Percentiles rank a stretch among this genome's conserved stretches.
Conservation (phyloP, 1,284 basidiomycete genomes). For the Heterobasidion annosum region DNA sequence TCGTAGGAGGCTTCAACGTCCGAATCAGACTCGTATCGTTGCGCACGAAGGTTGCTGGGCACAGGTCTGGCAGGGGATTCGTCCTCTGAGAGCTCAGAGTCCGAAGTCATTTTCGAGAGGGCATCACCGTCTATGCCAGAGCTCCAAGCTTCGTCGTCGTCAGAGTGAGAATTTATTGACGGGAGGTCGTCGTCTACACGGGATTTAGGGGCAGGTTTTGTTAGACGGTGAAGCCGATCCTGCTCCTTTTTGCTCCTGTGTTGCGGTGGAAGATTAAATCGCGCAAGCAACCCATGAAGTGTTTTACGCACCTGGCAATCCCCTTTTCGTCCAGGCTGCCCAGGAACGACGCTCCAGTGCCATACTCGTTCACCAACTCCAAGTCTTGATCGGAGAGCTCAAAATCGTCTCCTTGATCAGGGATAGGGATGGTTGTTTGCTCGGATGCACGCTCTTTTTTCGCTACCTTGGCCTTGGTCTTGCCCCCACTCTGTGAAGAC, state of each 20-base stretch:
- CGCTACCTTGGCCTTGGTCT: conserved; percentile 20
- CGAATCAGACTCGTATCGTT: conserved; percentile 28
- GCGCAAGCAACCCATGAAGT: neutral
- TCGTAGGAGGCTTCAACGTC: conserved; percentile 73
- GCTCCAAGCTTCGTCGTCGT: conserved; percentile 50
- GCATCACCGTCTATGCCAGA: conserved; percentile 28
- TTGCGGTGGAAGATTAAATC: neutral
- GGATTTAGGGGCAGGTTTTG: conserved; percentile 45
- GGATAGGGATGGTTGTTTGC: conserved; percentile 54
- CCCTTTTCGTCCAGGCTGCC: conserved; percentile 55
- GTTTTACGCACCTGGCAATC: conserved; percentile 54
- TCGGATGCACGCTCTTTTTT: conserved; percentile 55
- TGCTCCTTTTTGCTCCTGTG: conserved; percentile 74
- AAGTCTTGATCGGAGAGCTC: conserved; percentile 57
- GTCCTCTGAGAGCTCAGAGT: conserved; percentile 14
- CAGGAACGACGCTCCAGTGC: conserved; percentile 50
- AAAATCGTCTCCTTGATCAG: conserved; percentile 31
- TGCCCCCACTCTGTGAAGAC: conserved; percentile 7
- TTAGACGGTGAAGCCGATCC: conserved; percentile 49
- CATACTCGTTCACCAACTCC: conserved; percentile 50
- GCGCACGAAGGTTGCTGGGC: neutral
- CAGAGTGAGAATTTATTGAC: conserved; percentile 51
- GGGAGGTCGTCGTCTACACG: conserved; percentile 48
- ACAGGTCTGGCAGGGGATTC: conserved; percentile 6
- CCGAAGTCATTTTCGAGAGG: conserved; percentile 18